Evolutionary conservation across 768 basidiomycete genomes (phyloP).

Genomic region (Porpolomopsis calyptriformis): DNA sequence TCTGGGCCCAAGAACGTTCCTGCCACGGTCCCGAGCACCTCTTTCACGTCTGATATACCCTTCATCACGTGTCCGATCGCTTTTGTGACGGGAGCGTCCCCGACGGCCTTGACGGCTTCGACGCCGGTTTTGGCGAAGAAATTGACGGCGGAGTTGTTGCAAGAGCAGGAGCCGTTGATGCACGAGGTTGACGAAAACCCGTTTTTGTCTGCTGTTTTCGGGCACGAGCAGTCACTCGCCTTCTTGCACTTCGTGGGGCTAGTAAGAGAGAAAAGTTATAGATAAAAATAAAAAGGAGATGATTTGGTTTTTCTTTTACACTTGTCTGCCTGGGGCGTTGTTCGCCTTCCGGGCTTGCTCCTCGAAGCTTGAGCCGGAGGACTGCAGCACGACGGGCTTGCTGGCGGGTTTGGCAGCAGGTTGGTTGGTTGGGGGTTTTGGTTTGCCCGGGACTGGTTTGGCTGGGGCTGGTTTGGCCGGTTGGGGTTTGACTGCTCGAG

Average conservation of each 20-base stretch:
- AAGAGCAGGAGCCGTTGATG: constrained; percentile 2
- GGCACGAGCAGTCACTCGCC: background rate
- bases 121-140: background rate
- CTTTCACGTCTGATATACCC: background rate
- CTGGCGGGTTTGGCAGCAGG: background rate
- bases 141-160: constrained; percentile 1
- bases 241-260: constrained; percentile 3
- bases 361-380: background rate
- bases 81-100: background rate
- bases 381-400: background rate
- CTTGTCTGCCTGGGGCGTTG: background rate
- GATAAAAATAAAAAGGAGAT: background rate
- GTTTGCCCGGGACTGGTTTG: background rate
- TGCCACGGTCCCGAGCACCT: background rate
- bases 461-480: no score
- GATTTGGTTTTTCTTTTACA: no score
- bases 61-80: background rate
- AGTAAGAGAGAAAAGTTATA: no score
- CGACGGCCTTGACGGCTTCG: background rate
- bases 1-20: constrained; percentile 1
- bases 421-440: background rate
- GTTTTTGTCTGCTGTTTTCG: background rate
- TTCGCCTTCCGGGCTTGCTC: constrained; percentile 2
- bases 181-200: background rate
- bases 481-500: background rate